These are phyloP conservation scores for Hyphopichia burtonii DNA, from an alignment of 1,139 yeast species.

Conservation along the genomic window DNA sequence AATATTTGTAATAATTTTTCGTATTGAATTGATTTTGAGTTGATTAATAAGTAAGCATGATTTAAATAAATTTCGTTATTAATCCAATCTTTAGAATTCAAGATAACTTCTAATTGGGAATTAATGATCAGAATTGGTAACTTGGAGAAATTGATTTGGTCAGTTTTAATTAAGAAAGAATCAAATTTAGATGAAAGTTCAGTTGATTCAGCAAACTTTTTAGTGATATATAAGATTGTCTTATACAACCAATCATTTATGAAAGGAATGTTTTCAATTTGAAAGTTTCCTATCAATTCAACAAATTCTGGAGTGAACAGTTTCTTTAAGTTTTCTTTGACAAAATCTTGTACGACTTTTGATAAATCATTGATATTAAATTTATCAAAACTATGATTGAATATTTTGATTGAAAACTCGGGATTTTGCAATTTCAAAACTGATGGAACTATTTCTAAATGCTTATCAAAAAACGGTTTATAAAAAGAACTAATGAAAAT, in stretches of 20 bases:
- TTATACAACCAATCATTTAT: constrained; percentile 43
- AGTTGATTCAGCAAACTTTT: constrained; percentile 55
- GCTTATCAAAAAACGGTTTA: background rate
- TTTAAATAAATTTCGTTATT: constrained; percentile 32
- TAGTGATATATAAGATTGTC: constrained; percentile 59
- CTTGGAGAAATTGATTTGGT: constrained; percentile 31
- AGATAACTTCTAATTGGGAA: constrained; percentile 66
- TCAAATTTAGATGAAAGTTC: constrained; percentile 32
- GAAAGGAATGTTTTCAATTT: constrained; percentile 4
- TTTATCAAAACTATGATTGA: constrained; percentile 5
- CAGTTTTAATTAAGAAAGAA: constrained; percentile 17
- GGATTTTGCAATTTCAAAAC: background rate
- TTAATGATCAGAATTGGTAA: constrained; percentile 53
- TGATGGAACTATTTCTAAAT: background rate
- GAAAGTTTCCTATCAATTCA: constrained; percentile 13
- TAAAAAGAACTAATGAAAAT: background rate
- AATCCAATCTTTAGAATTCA: constrained; percentile 50
- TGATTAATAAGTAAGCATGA: constrained; percentile 36
- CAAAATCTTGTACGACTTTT: constrained; percentile 13
- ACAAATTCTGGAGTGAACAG: constrained; percentile 26
- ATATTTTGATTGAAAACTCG: constrained; percentile 9
- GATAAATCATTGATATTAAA: constrained; percentile 5
- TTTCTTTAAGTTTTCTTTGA: constrained; percentile 15
- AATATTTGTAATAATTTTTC: constrained; percentile 65
- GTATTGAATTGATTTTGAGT: constrained; percentile 41